phyloP scores from a whole-genome alignment of 1,284 basidiomycete genomes.

The Porogramme epimiltina region DNA sequence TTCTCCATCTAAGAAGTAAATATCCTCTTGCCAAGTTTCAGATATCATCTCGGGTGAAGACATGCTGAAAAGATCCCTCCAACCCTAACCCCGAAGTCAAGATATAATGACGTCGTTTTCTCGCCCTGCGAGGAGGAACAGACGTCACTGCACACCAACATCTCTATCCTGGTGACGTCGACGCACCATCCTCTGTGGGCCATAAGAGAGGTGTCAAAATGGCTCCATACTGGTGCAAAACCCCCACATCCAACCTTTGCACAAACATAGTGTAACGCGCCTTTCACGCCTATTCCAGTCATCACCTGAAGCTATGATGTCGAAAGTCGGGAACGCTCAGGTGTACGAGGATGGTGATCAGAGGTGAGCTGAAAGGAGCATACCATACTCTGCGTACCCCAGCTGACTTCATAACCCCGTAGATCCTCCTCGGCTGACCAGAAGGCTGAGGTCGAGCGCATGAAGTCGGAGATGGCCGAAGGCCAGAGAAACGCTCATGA shows the following conservation, averaged over 20 bases:
- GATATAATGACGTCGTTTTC: too few species aligned
- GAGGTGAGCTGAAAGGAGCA: constrained; percentile 8
- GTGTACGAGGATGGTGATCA: constrained; percentile 27
- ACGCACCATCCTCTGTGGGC: background rate
- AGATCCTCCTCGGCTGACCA: constrained; percentile 2
- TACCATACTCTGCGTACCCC: too few species aligned
- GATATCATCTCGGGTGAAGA: too few species aligned
- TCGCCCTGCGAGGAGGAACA: background rate
- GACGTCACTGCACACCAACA: constrained; percentile 16
- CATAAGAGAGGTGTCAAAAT: constrained; percentile 1
- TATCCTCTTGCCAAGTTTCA: too few species aligned
- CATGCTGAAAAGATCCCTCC: too few species aligned
- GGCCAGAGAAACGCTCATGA: constrained; percentile 24
- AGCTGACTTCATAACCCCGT: background rate
- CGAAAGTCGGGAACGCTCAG: constrained; percentile 27
- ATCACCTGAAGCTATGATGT: constrained; percentile 20
- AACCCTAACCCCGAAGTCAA: too few species aligned
- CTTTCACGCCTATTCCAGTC: background rate
- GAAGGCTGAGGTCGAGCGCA: background rate
- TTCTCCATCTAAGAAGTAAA: too few species aligned
- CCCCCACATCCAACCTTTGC: too few species aligned
- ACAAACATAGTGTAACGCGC: too few species aligned
- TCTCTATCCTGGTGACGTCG: constrained; percentile 16
- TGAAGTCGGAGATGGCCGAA: constrained; percentile 4
- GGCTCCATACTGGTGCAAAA: too few species aligned